Evolutionary conservation across 495 filamentous ascomycete species (phyloP).

Genomic region (Neurospora cerealis): DNA sequence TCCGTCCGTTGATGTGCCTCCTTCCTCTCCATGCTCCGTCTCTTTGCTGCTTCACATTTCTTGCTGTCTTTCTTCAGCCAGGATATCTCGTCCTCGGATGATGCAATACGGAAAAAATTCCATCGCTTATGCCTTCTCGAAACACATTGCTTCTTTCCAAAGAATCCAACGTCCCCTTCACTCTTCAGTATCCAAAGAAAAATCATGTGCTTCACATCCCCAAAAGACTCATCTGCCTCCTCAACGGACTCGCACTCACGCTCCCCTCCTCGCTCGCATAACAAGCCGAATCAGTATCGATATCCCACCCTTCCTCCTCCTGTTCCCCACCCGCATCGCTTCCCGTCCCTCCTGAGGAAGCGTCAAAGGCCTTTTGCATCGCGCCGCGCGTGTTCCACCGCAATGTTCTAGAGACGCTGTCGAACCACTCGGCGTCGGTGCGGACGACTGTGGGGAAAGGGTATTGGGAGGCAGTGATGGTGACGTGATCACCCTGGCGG

Average conservation of each 20-base stretch:
- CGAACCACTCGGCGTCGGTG: conserved; percentile 81
- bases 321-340: conserved; percentile 29
- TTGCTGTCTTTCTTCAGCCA: not conserved
- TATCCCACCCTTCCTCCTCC: conserved; percentile 61
- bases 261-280: conserved; percentile 56
- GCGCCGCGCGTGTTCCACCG: conserved; percentile 88
- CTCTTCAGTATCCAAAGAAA: not conserved
- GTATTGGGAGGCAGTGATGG: conserved; percentile 86
- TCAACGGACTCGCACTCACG: conserved; percentile 52
- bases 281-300: conserved; percentile 66
- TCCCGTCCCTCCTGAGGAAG: conserved; percentile 15
- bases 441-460: conserved; percentile 90
- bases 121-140: not conserved
- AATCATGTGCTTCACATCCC: conserved; percentile 24
- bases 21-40: not conserved
- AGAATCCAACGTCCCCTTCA: not conserved
- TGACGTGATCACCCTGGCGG: conserved; percentile 84
- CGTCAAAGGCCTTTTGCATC: conserved; percentile 71
- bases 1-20: not conserved
- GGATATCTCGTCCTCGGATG: not conserved
- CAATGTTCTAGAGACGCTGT: conserved; percentile 79
- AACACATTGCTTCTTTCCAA: not conserved
- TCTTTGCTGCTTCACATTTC: not conserved
- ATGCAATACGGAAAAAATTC: not conserved
- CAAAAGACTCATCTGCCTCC: conserved; percentile 57